These are phyloP conservation scores for Vishniacozyma victoriae DNA, from an alignment of 768 basidiomycete genomes.

Conservation along the genomic window DNA sequence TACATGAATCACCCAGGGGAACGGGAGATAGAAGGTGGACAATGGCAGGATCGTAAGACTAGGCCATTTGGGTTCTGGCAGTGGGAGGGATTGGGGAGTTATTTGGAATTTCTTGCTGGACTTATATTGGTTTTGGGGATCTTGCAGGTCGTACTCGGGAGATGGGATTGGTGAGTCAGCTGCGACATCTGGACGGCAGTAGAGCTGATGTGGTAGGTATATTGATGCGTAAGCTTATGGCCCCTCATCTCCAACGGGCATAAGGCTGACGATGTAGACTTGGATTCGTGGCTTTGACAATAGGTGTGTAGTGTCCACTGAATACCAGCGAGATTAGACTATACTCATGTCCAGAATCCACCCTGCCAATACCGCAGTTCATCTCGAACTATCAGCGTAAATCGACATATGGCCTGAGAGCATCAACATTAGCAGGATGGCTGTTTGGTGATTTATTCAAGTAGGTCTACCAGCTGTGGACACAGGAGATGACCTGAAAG, in stretches of 20 bases:
- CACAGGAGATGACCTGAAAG: not conserved
- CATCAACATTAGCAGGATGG: slow-evolving; percentile 43
- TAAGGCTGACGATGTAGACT: slow-evolving; percentile 17
- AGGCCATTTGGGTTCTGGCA: slow-evolving; percentile 45
- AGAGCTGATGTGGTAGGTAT: slow-evolving; percentile 22
- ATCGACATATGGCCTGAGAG: slow-evolving; percentile 41
- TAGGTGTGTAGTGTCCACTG: slow-evolving; percentile 18
- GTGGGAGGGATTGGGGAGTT: slow-evolving; percentile 41
- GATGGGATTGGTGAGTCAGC: slow-evolving; percentile 38
- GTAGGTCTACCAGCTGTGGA: slow-evolving; percentile 13
- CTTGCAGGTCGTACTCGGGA: slow-evolving; percentile 34
- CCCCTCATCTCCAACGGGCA: not conserved
- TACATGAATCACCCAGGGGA: not conserved
- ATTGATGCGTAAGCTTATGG: slow-evolving; percentile 36
- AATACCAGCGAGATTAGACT: not conserved
- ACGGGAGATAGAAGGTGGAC: not conserved
- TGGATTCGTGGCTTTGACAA: slow-evolving; percentile 36
- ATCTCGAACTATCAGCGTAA: slow-evolving; percentile 41
- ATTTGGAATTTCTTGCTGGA: slow-evolving; percentile 45
- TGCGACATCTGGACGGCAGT: not conserved
- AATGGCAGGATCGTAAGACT: not conserved
- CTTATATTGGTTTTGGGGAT: slow-evolving; percentile 39
- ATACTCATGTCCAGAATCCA: slow-evolving; percentile 33
- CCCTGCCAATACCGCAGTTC: slow-evolving; percentile 45
- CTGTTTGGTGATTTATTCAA: slow-evolving; percentile 45